Evolutionary conservation across 2,329 filamentous ascomycete species (phyloP), one percentile per base, ranked within the genome.

Genomic region (Fusarium luffae): DNA sequence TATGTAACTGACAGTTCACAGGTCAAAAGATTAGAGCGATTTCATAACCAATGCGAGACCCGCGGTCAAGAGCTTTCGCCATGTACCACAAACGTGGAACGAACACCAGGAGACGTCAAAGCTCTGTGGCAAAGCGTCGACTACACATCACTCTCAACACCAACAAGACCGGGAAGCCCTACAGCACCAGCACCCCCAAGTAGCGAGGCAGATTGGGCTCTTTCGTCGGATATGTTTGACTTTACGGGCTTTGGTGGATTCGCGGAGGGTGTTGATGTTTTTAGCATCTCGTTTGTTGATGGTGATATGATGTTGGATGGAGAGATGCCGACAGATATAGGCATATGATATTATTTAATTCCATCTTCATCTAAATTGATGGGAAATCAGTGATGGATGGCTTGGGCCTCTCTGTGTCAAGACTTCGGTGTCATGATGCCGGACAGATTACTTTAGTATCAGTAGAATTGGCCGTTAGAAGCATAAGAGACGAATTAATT

Each of bases 101-200:
- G 40, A 5, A 49, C 51, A 0, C 59, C 61, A 3, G 60, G 44
- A 19, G 59, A 64, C 2, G 59, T 64, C 2, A 64, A 64, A 12
- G 61, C 61, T 28, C 13, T 64, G 2, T 64, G 61, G 61, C 61
- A 64, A 14, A 64, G 61, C 4, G 59, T 64, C 5, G 61, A 64
- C 13, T 64, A 64, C 7, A 64, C 61, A 0, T 64, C 61, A 2
- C 5, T 64, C 1, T 64, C 61, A 12, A 64, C 61, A 3, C 61
- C 61, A 9, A 64, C 61, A 18, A 46, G 61, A 9, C 61, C 61
- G 4, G 51, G 51, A 7, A 64, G 61, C 5, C 61, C 61, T 3
- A 59, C 40, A 1, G 7, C 48, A 1, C 50, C 32, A 19, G 21
- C 9, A 1, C 59, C 42, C 4, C 23, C 23, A 1, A 30, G 28